Percentiles rank a stretch among this genome's conserved stretches.
phyloP scores from a whole-genome alignment of 352 stramenopile species.

The Pelagophyceae sp. region DNA sequence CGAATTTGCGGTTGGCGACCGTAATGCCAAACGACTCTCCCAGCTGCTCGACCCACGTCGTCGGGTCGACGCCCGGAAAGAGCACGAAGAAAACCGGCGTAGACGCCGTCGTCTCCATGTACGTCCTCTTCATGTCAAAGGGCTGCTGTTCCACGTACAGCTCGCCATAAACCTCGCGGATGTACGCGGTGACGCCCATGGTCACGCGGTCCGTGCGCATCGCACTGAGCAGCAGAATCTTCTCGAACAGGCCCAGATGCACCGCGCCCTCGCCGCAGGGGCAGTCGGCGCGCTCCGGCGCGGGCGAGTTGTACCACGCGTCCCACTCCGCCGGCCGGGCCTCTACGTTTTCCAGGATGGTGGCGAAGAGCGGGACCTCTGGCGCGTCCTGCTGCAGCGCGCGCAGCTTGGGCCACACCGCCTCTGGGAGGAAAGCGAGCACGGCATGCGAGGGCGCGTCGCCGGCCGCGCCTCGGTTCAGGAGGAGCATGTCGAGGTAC shows the following conservation, averaged over 20 bases:
- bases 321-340: slow-evolving; percentile 78
- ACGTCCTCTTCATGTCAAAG: slow-evolving; percentile 80
- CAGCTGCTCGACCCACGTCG: slow-evolving; percentile 79
- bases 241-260: slow-evolving; percentile 68
- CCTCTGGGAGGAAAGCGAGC: slow-evolving; percentile 61
- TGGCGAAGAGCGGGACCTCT: slow-evolving; percentile 46
- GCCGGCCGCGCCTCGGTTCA: slow-evolving; percentile 62
- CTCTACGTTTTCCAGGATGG: slow-evolving; percentile 54
- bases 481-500: slow-evolving; percentile 67
- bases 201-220: slow-evolving; percentile 77
- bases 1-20: slow-evolving; percentile 52
- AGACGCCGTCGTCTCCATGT: slow-evolving; percentile 73
- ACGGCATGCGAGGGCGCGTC: slow-evolving; percentile 38
- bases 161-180: slow-evolving; percentile 58
- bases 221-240: slow-evolving; percentile 70
- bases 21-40: slow-evolving; percentile 70
- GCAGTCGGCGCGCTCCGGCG: slow-evolving; percentile 56
- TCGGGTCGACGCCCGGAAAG: slow-evolving; percentile 79
- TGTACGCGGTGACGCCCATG: slow-evolving; percentile 69
- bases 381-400: slow-evolving; percentile 60
- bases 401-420: slow-evolving; percentile 71
- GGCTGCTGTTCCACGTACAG: slow-evolving; percentile 77
- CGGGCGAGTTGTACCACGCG: slow-evolving; percentile 82
- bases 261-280: slow-evolving; percentile 46
- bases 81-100: slow-evolving; percentile 87